A percentile compares a stretch with the other conserved stretches of the same genome.
Conservation (phyloP, 257 asterid genomes). For the Fraxinus cuspidata region DNA sequence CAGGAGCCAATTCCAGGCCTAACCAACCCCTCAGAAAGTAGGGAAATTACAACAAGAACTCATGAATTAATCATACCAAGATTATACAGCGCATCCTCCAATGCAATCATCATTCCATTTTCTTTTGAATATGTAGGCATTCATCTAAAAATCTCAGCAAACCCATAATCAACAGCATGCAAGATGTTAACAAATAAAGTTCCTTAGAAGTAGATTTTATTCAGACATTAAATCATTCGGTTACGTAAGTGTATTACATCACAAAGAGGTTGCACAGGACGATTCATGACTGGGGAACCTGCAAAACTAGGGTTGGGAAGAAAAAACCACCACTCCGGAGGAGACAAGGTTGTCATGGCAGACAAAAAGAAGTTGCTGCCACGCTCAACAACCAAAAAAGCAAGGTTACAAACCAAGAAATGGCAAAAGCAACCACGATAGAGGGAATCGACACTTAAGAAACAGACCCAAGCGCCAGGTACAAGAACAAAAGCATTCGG, state of each 20-base stretch:
- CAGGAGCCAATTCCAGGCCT: too few species aligned
- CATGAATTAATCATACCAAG: neutral
- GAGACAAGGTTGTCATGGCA: slow-evolving; percentile 55
- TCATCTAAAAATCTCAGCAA: neutral
- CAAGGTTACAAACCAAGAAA: slow-evolving; percentile 47
- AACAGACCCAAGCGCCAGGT: slow-evolving; percentile 37
- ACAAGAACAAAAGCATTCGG: slow-evolving; percentile 20
- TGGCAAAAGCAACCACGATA: slow-evolving; percentile 44
- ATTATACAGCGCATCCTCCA: neutral
- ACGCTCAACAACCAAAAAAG: slow-evolving; percentile 60
- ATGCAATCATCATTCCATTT: neutral
- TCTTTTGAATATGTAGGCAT: neutral
- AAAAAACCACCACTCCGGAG: slow-evolving; percentile 44
- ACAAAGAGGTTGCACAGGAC: slow-evolving; percentile 42
- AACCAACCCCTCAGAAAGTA: neutral
- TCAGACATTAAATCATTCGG: slow-evolving; percentile 12
- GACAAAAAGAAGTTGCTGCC: slow-evolving; percentile 44
- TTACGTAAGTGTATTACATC: slow-evolving; percentile 19
- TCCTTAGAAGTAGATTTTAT: slow-evolving; percentile 32
- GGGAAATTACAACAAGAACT: neutral
- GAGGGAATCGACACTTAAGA: neutral
- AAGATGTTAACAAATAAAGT: neutral
- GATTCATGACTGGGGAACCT: slow-evolving; percentile 51
- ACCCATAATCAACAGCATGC: too few species aligned
- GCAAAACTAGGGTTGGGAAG: slow-evolving; percentile 69